Base-by-base conservation (phyloP, 495 filamentous ascomycete genomes). In the Penicillium goetzii region DNA sequence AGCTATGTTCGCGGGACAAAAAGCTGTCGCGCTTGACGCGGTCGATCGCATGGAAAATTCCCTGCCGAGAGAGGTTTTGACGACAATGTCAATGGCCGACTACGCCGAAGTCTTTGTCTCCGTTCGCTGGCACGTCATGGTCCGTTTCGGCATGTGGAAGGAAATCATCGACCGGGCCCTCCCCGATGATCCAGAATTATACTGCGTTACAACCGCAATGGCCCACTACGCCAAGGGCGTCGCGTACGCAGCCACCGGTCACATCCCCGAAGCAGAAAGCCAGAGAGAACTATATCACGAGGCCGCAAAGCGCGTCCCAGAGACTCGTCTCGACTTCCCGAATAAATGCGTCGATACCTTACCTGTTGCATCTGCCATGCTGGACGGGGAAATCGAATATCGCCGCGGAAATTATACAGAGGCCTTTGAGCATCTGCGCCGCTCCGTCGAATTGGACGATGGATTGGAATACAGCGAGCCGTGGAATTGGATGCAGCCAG, bases 401-500 rank as follows among this genome's bases (percentile, higher is more conserved):
- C 85, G 88, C 5, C 74, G 73, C 2, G 83, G 76, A 1, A 83
- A 88, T 47, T 78, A 81, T 51, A 78, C 81, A 0, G 5, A 70
- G 10, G 88, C 86, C 1, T 89, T 89, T 62, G 62, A 69, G 6
- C 73, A 83, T 43, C 76, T 91, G 17, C 76, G 79, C 0, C 63
- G 68, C 15, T 76, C 88, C 0, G 84, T 89, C 26, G 65, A 74
- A 4, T 73, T 83, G 14, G 85, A 88, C 56, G 84, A 88, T 59
- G 64, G 64, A 0, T 74, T 91, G 11, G 82, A 81, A 0, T 90
- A 88, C 57, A 81, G 84, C 58, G 89, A 91, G 70, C 89, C 89
- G 0, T 89, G 86, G 87, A 81, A 83, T 1, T 89, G 86, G 87
- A 89, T 90, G 86, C 85, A 88, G 60, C 87, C 89, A 4, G 80